Evolutionary conservation across 257 asterid genomes (phyloP), one percentile per base, ranked within the genome.

Genomic region (Nicotiana sylvestris): DNA sequence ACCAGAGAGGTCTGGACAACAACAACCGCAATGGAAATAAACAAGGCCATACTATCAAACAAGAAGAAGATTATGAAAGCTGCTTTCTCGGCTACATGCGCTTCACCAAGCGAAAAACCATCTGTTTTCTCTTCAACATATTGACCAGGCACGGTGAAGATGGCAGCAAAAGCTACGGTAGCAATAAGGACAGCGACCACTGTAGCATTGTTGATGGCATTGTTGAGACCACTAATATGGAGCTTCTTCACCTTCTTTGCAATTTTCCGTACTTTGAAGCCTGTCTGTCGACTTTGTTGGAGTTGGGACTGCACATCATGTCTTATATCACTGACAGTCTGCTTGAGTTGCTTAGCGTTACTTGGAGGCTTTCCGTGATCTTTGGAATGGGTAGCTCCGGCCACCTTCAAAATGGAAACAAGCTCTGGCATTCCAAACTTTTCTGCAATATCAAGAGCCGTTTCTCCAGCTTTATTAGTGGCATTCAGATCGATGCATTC

Each of bases 231-330:
- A 85, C 94, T 94, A 7, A 93, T 92, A 86, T 96, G 98, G 30
- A 94, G 98, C 80, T 96, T 96, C 92, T 96, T 96, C 76, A 96
- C 99, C 78, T 93, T 94, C 91, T 92, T 96, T 15, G 98, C 99
- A 13, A 96, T 96, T 82, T 92, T 96, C 67, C 95, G 87, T 15
- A 96, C 98, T 66, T 91, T 85, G 88, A 94, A 93, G 81, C 98
- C 98, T 0, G 98, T 94, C 82, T 94, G 98, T 30, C 98, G 97
- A 83, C 94, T 89, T 85, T 96, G 99, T 15, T 91, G 97, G 76
- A 96, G 98, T 82, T 96, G 98, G 67, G 99, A 93, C 82, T 96
- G 91, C 1, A 96, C 99, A 9, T 88, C 98, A 9, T 96, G 99
- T 83, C 90, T 94, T 83, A 96, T 96, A 72, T 94, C 98, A 66